Evolutionary conservation across 108 stramenopile genomes (phyloP).

Genomic region (Hondaea fermentalgiana): DNA sequence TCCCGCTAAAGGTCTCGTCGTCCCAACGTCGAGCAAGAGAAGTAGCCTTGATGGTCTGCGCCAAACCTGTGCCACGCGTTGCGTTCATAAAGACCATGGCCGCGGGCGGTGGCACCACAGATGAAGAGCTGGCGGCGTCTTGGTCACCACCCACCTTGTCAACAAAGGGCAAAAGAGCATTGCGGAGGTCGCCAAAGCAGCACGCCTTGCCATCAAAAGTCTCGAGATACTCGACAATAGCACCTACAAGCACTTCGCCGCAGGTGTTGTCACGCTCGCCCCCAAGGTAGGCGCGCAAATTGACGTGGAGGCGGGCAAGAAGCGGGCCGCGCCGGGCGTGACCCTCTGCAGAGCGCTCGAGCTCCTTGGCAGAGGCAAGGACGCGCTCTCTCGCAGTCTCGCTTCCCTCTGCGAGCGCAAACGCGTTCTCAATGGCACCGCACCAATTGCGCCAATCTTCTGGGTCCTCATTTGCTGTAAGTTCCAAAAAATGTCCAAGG

Average conservation of each 20-base stretch:
- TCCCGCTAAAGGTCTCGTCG: background rate
- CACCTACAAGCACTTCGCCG: background rate
- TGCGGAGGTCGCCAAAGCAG: conserved; percentile 14
- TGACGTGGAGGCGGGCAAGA: background rate
- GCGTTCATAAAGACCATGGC: background rate
- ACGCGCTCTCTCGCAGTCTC: too few relatives aligned
- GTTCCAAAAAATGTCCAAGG: background rate
- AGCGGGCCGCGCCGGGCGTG: background rate
- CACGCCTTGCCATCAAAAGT: background rate
- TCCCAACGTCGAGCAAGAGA: background rate
- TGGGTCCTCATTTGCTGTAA: background rate
- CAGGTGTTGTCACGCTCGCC: background rate
- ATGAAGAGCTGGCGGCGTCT: background rate
- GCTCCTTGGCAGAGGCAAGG: too few relatives aligned
- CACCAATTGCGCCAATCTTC: conserved; percentile 11
- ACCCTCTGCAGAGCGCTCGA: too few relatives aligned
- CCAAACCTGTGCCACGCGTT: background rate
- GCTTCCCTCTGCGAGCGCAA: background rate
- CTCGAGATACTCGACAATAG: background rate
- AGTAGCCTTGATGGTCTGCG: background rate
- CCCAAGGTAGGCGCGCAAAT: background rate
- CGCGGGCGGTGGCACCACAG: background rate
- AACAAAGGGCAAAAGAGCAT: background rate
- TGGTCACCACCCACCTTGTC: background rate
- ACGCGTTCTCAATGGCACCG: background rate